Evolutionary conservation across 306 rosid species (phyloP).

Genomic region (Sindora glabra): DNA sequence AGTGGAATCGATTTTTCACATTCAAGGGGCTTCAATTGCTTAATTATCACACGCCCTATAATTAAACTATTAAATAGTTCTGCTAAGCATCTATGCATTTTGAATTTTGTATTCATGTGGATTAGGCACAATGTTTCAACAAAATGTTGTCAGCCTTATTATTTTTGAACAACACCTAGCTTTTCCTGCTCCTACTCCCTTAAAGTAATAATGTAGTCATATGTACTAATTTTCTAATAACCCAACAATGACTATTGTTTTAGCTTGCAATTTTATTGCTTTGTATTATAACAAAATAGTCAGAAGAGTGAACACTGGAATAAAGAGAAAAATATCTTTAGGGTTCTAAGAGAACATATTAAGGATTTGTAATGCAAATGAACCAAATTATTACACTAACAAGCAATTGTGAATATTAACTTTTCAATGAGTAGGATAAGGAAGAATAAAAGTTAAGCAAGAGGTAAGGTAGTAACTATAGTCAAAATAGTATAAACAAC

Average conservation of each 20-base stretch:
- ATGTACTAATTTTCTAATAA: constrained; percentile 84
- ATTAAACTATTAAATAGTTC: no score
- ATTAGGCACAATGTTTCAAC: no score
- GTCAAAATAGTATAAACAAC: constrained; percentile 84
- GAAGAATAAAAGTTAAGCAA: constrained; percentile 88
- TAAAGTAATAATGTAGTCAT: constrained; percentile 92
- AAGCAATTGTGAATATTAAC: constrained; percentile 26
- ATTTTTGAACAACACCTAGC: constrained; percentile 81
- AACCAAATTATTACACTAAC: neutral
- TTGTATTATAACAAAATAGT: neutral
- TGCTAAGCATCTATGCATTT: no score
- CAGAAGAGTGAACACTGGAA: neutral
- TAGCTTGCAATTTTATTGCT: neutral
- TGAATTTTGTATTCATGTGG: no score
- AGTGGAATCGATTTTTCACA: no score
- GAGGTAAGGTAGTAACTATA: constrained; percentile 88
- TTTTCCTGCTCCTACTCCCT: constrained; percentile 95
- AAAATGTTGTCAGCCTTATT: no score
- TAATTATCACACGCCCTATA: no score
- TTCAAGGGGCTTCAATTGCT: no score
- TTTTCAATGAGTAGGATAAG: constrained; percentile 92
- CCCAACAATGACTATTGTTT: constrained; percentile 2
- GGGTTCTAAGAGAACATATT: neutral
- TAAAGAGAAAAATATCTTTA: neutral
- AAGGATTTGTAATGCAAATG: neutral